Conservation (phyloP, 345 rosid species). For the Odontarrhena argentea region DNA sequence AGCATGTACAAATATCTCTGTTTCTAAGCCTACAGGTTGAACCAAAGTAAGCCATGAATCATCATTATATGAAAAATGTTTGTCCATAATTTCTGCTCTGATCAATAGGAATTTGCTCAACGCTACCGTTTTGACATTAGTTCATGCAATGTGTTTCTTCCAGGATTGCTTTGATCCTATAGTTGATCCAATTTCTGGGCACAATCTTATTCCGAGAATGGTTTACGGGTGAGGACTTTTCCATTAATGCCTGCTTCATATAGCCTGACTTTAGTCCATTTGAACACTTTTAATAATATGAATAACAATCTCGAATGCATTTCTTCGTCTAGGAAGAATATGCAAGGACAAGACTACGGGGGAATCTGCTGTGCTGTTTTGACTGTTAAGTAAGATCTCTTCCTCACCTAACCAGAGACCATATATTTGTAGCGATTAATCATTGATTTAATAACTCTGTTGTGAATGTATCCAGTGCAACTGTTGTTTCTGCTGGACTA, state of each 20-base stretch:
- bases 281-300: conserved; percentile 14
- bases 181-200: conserved; percentile 69
- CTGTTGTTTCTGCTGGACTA: conserved; percentile 83
- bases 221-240: conserved; percentile 78
- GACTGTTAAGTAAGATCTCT: conserved; percentile 72
- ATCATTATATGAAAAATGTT: neutral
- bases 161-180: conserved; percentile 95
- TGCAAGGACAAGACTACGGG: conserved; percentile 80
- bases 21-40: conserved; percentile 12
- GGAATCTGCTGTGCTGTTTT: conserved; percentile 91
- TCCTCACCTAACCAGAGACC: conserved; percentile 5
- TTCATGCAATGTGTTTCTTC: conserved; percentile 17
- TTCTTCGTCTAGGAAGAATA: conserved; percentile 52
- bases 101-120: conserved; percentile 5
- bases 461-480: conserved; percentile 52
- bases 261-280: conserved; percentile 9
- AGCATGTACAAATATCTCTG: conserved; percentile 4
- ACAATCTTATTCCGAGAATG: conserved; percentile 88
- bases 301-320: neutral
- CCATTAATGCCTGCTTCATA: conserved; percentile 11
- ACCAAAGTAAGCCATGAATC: conserved; percentile 20
- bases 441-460: conserved; percentile 27
- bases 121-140: conserved; percentile 11
- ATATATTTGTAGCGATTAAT: conserved; percentile 8
- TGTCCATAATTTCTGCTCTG: conserved; percentile 1